Evolutionary conservation across 2,329 filamentous ascomycete species (phyloP).

Genomic region (Dothistroma pini): DNA sequence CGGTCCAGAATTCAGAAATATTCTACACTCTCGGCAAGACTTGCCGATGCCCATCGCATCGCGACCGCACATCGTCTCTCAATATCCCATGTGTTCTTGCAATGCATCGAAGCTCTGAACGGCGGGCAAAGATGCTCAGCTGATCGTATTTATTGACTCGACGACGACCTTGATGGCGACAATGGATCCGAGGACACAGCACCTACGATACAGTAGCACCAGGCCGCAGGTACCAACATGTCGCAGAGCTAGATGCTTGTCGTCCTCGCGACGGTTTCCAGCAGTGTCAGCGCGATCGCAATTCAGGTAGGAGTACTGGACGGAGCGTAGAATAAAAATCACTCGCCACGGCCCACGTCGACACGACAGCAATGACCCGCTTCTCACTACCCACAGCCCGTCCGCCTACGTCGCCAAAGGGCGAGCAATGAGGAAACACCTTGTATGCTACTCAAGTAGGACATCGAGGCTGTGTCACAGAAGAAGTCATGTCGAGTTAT

Average conservation of each 20-base stretch:
- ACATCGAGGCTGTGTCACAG: too few species aligned
- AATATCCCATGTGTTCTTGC: not conserved
- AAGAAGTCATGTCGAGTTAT: too few species aligned
- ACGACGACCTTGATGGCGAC: not conserved
- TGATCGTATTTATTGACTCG: not conserved
- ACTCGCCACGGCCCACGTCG: too few species aligned
- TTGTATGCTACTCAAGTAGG: not conserved
- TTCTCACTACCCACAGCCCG: not conserved
- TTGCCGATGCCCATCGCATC: slow-evolving; percentile 27
- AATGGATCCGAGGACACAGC: not conserved
- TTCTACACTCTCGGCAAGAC: slow-evolving; percentile 17
- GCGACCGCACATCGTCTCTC: not conserved
- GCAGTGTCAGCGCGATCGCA: not conserved
- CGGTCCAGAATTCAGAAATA: too few species aligned
- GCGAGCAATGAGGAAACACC: not conserved
- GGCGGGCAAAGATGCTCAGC: not conserved
- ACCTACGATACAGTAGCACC: not conserved
- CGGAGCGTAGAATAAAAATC: not conserved
- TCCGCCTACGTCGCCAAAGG: not conserved
- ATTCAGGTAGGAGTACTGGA: not conserved
- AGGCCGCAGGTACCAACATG: too few species aligned
- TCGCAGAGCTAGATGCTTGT: not conserved
- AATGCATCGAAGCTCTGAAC: not conserved
- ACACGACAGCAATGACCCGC: too few species aligned
- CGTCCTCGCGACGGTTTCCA: too few species aligned